These are phyloP conservation scores for Magnolia officinalis DNA, from an alignment of 164 flowering plant genomes.

Conservation along the genomic window DNA sequence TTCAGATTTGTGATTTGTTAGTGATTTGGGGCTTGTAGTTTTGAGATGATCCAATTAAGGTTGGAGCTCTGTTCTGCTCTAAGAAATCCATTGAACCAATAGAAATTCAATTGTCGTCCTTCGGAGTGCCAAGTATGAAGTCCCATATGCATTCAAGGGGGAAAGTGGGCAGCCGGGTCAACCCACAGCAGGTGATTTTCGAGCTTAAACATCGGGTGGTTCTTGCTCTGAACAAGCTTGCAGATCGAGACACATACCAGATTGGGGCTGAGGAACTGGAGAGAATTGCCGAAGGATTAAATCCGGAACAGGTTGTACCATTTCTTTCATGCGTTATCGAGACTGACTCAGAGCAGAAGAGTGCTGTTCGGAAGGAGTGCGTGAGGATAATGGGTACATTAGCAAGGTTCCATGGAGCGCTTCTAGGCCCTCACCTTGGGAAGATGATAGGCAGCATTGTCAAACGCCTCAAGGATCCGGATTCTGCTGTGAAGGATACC, in stretches of 20 bases:
- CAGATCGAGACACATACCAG: slow-evolving; percentile 80
- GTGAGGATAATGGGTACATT: slow-evolving; percentile 63
- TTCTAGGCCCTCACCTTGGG: slow-evolving; percentile 48
- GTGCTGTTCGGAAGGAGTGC: slow-evolving; percentile 75
- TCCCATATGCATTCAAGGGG: slow-evolving; percentile 28
- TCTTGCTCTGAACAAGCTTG: slow-evolving; percentile 68
- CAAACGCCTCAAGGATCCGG: slow-evolving; percentile 79
- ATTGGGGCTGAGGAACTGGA: slow-evolving; percentile 77
- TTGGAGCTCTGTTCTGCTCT: background rate
- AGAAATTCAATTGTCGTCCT: background rate
- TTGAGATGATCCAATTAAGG: background rate
- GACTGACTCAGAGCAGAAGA: slow-evolving; percentile 68
- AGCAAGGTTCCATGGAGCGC: slow-evolving; percentile 46
- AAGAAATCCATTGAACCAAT: background rate
- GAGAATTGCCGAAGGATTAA: slow-evolving; percentile 54
- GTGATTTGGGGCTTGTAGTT: background rate
- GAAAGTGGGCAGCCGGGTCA: slow-evolving; percentile 35
- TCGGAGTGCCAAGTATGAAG: slow-evolving; percentile 33
- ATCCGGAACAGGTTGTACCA: slow-evolving; percentile 55
- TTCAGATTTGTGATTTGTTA: background rate
- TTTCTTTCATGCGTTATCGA: slow-evolving; percentile 76
- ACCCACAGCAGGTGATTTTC: slow-evolving; percentile 43
- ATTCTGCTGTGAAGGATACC: slow-evolving; percentile 78
- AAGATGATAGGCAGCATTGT: slow-evolving; percentile 71
- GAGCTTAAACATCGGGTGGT: slow-evolving; percentile 70